Evolutionary conservation across 495 filamentous ascomycete genomes (phyloP).

Genomic region (Annulohypoxylon stygium): DNA sequence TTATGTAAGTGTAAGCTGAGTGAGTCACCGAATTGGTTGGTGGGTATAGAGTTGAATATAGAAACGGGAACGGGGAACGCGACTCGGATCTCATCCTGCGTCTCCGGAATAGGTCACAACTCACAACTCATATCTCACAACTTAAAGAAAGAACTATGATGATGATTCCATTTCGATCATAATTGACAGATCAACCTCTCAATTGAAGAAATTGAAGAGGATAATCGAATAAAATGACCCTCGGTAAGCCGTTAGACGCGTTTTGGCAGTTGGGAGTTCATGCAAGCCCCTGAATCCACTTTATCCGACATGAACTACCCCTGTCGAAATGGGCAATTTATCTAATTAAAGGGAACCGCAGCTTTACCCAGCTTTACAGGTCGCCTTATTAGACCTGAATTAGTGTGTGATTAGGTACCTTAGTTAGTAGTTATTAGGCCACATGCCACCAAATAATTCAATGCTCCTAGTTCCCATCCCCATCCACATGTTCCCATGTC

Average conservation of each 20-base stretch:
- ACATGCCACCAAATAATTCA: conserved; percentile 40
- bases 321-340: conserved; percentile 44
- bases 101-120: neutral
- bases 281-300: conserved; percentile 45
- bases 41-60: conserved; percentile 4
- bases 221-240: conserved; percentile 15
- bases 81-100: neutral
- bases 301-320: conserved; percentile 37
- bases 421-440: conserved; percentile 25
- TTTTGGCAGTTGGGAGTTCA: conserved; percentile 37
- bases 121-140: neutral
- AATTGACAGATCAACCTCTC: neutral
- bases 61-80: neutral
- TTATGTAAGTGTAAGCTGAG: neutral
- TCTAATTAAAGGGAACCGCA: conserved; percentile 44
- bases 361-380: conserved; percentile 10
- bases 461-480: conserved; percentile 1
- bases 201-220: neutral
- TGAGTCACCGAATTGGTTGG: neutral
- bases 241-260: conserved; percentile 45
- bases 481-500: conserved; percentile 5
- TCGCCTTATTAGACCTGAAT: conserved; percentile 39
- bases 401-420: no score
- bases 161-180: neutral
- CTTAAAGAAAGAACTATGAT: no score